Conservation (phyloP, 2,329 filamentous ascomycete genomes). For the Didymella keratinophila region DNA sequence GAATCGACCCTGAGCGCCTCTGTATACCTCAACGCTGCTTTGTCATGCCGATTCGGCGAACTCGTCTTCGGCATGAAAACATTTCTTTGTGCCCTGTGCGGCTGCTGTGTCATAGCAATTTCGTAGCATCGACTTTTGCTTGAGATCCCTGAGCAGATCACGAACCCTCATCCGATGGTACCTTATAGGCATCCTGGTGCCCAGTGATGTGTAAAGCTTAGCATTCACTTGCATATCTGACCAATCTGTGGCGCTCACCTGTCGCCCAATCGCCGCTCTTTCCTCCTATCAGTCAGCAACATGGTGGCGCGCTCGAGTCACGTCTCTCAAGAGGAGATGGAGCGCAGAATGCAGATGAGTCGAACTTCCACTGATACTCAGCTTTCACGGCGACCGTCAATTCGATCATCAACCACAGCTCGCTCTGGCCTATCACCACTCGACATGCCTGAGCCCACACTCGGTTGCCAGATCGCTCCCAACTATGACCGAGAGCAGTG, state of each 20-base stretch:
- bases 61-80: neutral
- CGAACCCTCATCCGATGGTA: neutral
- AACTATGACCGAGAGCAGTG: constrained; percentile 31
- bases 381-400: neutral
- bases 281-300: constrained; percentile 16
- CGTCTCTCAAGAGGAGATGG: neutral
- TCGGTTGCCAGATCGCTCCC: constrained; percentile 42
- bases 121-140: constrained; percentile 4
- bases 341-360: neutral
- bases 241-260: neutral
- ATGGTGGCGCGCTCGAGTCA: constrained; percentile 2
- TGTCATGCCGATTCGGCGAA: constrained; percentile 1
- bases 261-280: constrained; percentile 1
- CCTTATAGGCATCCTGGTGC: neutral
- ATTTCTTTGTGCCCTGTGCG: constrained; percentile 9
- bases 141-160: constrained; percentile 14
- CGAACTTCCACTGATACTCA: neutral
- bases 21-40: neutral
- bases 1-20: neutral
- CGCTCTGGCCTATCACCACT: neutral
- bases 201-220: constrained; percentile 19
- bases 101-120: constrained; percentile 13
- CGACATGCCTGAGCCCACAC: constrained; percentile 28
- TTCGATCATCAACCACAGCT: constrained; percentile 7
- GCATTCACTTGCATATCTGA: constrained; percentile 14